phyloP scores from a whole-genome alignment of 805 yeast species.

The Nadsonia fulvescens region DNA sequence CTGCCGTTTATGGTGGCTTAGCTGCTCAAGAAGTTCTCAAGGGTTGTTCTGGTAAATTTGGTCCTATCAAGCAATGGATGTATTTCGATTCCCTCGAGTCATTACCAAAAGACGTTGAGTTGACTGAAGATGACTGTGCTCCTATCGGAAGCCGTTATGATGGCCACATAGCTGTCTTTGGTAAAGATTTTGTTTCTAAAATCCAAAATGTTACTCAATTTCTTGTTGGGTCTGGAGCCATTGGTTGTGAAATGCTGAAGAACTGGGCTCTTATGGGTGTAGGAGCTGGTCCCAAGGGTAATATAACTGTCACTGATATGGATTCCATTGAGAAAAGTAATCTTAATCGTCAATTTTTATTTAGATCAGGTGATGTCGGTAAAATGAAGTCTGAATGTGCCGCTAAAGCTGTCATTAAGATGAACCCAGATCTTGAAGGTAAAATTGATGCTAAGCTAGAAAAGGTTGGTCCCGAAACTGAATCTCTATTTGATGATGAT shows the following conservation, averaged over 20 bases:
- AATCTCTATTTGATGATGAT: constrained; percentile 60
- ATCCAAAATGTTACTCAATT: constrained; percentile 68
- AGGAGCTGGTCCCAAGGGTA: constrained; percentile 81
- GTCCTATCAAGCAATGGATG: constrained; percentile 82
- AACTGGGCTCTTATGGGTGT: constrained; percentile 96
- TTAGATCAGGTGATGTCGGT: constrained; percentile 91
- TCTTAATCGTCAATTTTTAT: constrained; percentile 88
- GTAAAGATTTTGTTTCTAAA: constrained; percentile 52
- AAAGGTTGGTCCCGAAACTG: constrained; percentile 89
- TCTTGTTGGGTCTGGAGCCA: constrained; percentile 95
- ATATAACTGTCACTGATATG: constrained; percentile 73
- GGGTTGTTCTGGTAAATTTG: constrained; percentile 86
- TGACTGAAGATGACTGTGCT: constrained; percentile 48
- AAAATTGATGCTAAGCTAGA: constrained; percentile 63
- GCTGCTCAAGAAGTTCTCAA: constrained; percentile 94
- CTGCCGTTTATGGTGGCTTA: constrained; percentile 83
- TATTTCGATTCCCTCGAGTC: constrained; percentile 92
- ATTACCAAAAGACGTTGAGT: constrained; percentile 40
- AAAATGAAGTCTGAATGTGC: constrained; percentile 81
- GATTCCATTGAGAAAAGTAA: constrained; percentile 93
- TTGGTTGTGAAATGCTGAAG: constrained; percentile 96
- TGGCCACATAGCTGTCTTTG: constrained; percentile 89
- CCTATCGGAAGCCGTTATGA: constrained; percentile 79
- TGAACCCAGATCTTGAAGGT: constrained; percentile 73
- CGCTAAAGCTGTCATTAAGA: constrained; percentile 58